phyloP scores from a whole-genome alignment of 768 basidiomycete genomes.

The Agaricus subrufescens region DNA sequence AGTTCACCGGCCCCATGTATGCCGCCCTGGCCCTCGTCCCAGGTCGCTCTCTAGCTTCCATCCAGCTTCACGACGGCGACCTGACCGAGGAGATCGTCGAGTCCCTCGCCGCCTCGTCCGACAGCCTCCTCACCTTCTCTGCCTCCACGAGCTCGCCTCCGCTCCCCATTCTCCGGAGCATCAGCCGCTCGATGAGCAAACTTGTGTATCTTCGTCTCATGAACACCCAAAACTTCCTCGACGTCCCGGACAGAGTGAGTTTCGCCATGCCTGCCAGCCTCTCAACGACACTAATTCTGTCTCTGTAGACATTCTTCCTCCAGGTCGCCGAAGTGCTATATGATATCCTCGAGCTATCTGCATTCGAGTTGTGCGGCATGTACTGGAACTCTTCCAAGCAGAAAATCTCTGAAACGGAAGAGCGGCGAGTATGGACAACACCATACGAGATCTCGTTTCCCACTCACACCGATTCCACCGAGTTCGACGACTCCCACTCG shows the following conservation, averaged over 20 bases:
- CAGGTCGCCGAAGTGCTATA: slow-evolving; percentile 43
- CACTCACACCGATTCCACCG: slow-evolving; percentile 4
- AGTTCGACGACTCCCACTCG: slow-evolving; percentile 7
- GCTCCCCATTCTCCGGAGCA: slow-evolving; percentile 48
- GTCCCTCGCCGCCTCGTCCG: slow-evolving; percentile 44
- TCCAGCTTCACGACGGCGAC: slow-evolving; percentile 60
- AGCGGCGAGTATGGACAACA: slow-evolving; percentile 40
- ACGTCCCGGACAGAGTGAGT: slow-evolving; percentile 50
- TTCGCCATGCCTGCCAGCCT: slow-evolving; percentile 5
- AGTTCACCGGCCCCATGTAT: slow-evolving; percentile 58
- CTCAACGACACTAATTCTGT: slow-evolving; percentile 10
- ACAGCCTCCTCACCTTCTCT: slow-evolving; percentile 50
- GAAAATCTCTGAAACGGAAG: slow-evolving; percentile 24
- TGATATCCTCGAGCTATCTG: slow-evolving; percentile 55
- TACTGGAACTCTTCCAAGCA: slow-evolving; percentile 63
- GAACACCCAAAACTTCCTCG: slow-evolving; percentile 47
- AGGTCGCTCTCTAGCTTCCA: slow-evolving; percentile 58
- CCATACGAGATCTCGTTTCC: slow-evolving; percentile 9
- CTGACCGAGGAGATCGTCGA: slow-evolving; percentile 53
- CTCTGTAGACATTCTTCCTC: slow-evolving; percentile 18
- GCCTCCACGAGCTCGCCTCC: slow-evolving; percentile 57
- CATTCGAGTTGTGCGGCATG: slow-evolving; percentile 73
- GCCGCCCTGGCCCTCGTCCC: slow-evolving; percentile 55
- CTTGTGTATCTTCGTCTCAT: slow-evolving; percentile 67
- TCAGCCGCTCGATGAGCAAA: slow-evolving; percentile 53